Conservation (phyloP, 768 basidiomycete species). For the Collybia sordida region DNA sequence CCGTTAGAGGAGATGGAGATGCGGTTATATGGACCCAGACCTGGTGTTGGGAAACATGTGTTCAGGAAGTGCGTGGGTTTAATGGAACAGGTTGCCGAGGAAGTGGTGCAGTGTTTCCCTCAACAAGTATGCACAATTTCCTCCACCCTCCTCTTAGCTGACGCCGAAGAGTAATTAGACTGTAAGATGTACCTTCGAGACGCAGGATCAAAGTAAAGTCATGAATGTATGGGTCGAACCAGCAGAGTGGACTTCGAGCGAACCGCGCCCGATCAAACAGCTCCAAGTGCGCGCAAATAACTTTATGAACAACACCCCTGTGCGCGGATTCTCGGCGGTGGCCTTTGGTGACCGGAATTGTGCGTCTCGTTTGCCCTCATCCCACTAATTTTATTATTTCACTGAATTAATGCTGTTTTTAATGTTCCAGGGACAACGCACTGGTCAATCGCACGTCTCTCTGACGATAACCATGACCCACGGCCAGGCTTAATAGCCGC, state of each 20-base stretch:
- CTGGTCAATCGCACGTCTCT: slow-evolving; percentile 51
- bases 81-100: slow-evolving; percentile 65
- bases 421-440: slow-evolving; percentile 61
- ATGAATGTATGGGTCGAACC: slow-evolving; percentile 74
- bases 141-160: slow-evolving; percentile 1
- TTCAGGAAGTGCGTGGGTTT: slow-evolving; percentile 75
- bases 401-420: not conserved
- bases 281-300: slow-evolving; percentile 48
- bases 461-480: slow-evolving; percentile 30
- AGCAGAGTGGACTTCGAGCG: slow-evolving; percentile 39
- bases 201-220: slow-evolving; percentile 35
- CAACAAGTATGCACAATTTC: slow-evolving; percentile 43
- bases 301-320: slow-evolving; percentile 37
- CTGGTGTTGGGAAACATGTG: slow-evolving; percentile 63
- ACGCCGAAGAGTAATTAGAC: slow-evolving; percentile 33
- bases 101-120: slow-evolving; percentile 62
- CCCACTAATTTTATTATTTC: not conserved
- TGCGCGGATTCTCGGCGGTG: slow-evolving; percentile 37
- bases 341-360: not conserved
- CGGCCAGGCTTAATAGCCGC: slow-evolving; percentile 30
- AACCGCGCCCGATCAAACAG: slow-evolving; percentile 51
- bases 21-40: slow-evolving; percentile 61
- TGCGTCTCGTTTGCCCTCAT: not conserved
- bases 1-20: slow-evolving; percentile 87
- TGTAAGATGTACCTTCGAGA: slow-evolving; percentile 63